phyloP scores from a whole-genome alignment of 2,329 filamentous ascomycete species.

The Blastomyces gilchristii region DNA sequence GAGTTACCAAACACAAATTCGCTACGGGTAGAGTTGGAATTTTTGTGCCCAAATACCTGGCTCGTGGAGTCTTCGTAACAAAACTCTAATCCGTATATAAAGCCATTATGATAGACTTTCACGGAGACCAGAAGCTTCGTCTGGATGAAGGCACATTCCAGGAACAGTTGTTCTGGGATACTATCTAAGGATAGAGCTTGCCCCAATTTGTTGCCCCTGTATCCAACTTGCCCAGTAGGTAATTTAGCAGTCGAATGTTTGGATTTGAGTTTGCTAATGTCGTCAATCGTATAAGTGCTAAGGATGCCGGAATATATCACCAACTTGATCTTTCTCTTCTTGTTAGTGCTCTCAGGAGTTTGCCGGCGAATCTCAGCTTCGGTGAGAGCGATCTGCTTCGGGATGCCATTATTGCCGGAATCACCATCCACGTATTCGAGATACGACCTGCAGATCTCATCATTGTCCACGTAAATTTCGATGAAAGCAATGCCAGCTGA shows the following conservation, averaged over 20 bases:
- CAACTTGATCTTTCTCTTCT: slow-evolving; percentile 55
- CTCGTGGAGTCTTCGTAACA: slow-evolving; percentile 76
- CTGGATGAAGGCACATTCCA: slow-evolving; percentile 56
- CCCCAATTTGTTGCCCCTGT: slow-evolving; percentile 65
- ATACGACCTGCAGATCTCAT: slow-evolving; percentile 67
- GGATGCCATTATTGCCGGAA: slow-evolving; percentile 46
- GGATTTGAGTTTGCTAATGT: slow-evolving; percentile 59
- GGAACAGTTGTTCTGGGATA: slow-evolving; percentile 60
- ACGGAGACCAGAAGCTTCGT: slow-evolving; percentile 66
- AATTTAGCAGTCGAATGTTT: slow-evolving; percentile 67
- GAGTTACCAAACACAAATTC: slow-evolving; percentile 63
- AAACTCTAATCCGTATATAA: slow-evolving; percentile 82
- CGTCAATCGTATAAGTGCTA: slow-evolving; percentile 63
- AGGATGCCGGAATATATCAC: slow-evolving; percentile 67
- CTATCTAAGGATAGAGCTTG: slow-evolving; percentile 60
- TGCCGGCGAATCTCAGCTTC: slow-evolving; percentile 64
- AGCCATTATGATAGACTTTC: slow-evolving; percentile 64
- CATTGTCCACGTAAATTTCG: slow-evolving; percentile 72
- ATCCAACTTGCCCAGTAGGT: slow-evolving; percentile 63
- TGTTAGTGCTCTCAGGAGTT: slow-evolving; percentile 62
- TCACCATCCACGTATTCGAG: slow-evolving; percentile 64
- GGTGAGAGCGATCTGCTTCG: slow-evolving; percentile 62
- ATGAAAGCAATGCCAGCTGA: slow-evolving; percentile 74
- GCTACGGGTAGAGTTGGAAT: slow-evolving; percentile 58
- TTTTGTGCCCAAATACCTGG: slow-evolving; percentile 71